Evolutionary conservation across 2,329 filamentous ascomycete genomes (phyloP).

Genomic region (Aspergillus sp.): DNA sequence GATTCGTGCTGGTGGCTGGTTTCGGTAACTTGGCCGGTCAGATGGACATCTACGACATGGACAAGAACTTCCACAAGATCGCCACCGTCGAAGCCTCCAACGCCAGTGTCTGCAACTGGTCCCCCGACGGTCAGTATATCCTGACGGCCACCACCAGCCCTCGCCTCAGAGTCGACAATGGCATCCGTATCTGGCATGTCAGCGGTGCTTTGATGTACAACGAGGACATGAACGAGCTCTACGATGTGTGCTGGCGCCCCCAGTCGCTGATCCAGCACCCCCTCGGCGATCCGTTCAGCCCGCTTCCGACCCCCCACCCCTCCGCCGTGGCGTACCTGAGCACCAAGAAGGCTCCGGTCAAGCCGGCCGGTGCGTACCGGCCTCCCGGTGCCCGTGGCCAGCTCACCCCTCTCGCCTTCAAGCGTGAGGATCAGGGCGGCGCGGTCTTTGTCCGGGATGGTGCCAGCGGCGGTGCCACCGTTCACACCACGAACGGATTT

Average conservation of each 20-base stretch:
- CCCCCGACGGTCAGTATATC: conserved; percentile 91
- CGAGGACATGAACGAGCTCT: conserved; percentile 91
- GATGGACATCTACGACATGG: conserved; percentile 95
- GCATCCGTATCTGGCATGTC: conserved; percentile 92
- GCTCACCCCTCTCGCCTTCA: conserved; percentile 88
- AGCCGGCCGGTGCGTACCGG: conserved; percentile 94
- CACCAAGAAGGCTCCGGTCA: conserved; percentile 89
- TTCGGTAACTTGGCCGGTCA: conserved; percentile 97
- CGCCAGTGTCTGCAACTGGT: conserved; percentile 96
- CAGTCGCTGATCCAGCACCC: conserved; percentile 63
- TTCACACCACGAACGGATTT: conserved; percentile 69
- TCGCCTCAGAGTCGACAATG: conserved; percentile 93
- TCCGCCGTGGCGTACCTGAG: conserved; percentile 82
- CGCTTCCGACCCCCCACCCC: conserved; percentile 74
- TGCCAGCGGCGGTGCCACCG: conserved; percentile 55
- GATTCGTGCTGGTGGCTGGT: conserved; percentile 89
- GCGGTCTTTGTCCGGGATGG: conserved; percentile 84
- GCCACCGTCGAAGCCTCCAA: conserved; percentile 94
- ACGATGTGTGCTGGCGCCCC: conserved; percentile 87
- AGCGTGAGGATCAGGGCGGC: conserved; percentile 95
- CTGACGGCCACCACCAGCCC: conserved; percentile 98
- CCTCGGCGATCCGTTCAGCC: conserved; percentile 69
- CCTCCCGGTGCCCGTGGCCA: conserved; percentile 90
- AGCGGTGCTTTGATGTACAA: conserved; percentile 89
- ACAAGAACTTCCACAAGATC: conserved; percentile 90